phyloP scores from a whole-genome alignment of 2,329 filamentous ascomycete genomes.

The Exophiala sideris region DNA sequence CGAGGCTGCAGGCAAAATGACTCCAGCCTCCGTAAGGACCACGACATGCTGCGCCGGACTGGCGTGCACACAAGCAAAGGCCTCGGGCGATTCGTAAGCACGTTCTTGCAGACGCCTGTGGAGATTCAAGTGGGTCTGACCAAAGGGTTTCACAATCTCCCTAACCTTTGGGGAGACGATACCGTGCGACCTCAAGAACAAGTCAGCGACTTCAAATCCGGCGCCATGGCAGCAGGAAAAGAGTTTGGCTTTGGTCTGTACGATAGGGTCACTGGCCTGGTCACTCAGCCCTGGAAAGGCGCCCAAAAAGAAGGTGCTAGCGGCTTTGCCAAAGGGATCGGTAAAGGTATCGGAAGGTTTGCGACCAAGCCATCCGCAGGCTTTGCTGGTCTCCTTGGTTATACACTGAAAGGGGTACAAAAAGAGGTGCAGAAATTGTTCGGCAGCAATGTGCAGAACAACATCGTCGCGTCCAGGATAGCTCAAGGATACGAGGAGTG shows the following conservation, averaged over 20 bases:
- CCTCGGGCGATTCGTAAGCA: conserved; percentile 13
- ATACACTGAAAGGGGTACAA: conserved; percentile 34
- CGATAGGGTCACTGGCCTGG: conserved; percentile 44
- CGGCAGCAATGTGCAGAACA: conserved; percentile 34
- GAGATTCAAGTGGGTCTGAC: conserved; percentile 48
- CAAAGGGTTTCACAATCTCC: conserved; percentile 53
- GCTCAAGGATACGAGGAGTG: conserved; percentile 38
- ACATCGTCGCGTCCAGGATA: conserved; percentile 31
- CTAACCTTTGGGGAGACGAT: conserved; percentile 51
- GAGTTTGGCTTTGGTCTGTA: conserved; percentile 44
- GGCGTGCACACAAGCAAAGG: conserved; percentile 24
- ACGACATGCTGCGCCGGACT: conserved; percentile 28
- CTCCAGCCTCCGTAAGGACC: conserved; percentile 14
- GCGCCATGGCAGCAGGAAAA: conserved; percentile 42
- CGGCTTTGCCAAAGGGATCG: conserved; percentile 42
- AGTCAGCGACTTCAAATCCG: conserved; percentile 48
- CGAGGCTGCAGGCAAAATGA: conserved; percentile 10
- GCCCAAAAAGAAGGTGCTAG: conserved; percentile 39
- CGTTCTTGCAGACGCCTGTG: conserved; percentile 38
- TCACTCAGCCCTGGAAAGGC: conserved; percentile 43
- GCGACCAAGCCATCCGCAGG: conserved; percentile 29
- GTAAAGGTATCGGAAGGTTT: conserved; percentile 38
- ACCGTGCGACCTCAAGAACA: conserved; percentile 40
- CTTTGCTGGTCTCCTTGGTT: conserved; percentile 33
- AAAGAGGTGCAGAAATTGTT: conserved; percentile 33